A percentile compares a stretch with the other conserved stretches of the same genome.
phyloP scores from a whole-genome alignment of 1,284 basidiomycete species.

The Ceratobasidium theobromae region DNA sequence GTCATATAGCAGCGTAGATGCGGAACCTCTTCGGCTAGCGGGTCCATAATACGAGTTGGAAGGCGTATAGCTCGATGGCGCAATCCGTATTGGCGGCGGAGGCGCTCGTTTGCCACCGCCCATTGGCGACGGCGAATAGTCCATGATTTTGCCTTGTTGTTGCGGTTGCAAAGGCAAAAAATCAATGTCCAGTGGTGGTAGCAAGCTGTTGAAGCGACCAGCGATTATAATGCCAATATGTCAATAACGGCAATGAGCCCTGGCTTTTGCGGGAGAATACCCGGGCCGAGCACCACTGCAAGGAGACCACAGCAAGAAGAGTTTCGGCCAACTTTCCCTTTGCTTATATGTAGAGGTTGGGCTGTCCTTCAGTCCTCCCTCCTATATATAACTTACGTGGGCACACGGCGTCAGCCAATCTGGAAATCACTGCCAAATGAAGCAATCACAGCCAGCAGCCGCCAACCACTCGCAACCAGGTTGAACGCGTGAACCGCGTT shows the following conservation, averaged over 20 bases:
- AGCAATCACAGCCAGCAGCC: slow-evolving; percentile 2
- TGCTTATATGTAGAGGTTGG: slow-evolving; percentile 1
- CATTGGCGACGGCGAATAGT: background rate
- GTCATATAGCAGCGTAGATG: slow-evolving; percentile 14
- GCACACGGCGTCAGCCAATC: no score
- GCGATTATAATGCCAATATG: slow-evolving; percentile 23
- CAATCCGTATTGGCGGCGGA: slow-evolving; percentile 15
- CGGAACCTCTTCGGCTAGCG: background rate
- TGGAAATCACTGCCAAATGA: slow-evolving; percentile 32
- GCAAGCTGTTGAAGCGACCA: slow-evolving; percentile 3
- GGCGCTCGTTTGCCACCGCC: slow-evolving; percentile 13
- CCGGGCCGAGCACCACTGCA: slow-evolving; percentile 13
- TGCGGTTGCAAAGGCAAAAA: background rate
- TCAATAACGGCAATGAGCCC: slow-evolving; percentile 15
- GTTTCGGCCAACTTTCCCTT: background rate
- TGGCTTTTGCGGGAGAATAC: background rate
- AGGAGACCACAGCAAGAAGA: background rate
- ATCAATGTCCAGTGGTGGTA: background rate
- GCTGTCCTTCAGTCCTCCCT: no score
- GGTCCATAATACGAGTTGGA: slow-evolving; percentile 11
- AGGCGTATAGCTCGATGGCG: slow-evolving; percentile 4
- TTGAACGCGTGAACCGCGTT: slow-evolving; percentile 25
- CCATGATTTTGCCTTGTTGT: background rate
- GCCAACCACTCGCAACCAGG: no score
- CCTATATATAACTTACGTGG: no score